Base-by-base conservation (phyloP, 2,329 filamentous ascomycete species). In the Fusarium pseudograminearum region DNA sequence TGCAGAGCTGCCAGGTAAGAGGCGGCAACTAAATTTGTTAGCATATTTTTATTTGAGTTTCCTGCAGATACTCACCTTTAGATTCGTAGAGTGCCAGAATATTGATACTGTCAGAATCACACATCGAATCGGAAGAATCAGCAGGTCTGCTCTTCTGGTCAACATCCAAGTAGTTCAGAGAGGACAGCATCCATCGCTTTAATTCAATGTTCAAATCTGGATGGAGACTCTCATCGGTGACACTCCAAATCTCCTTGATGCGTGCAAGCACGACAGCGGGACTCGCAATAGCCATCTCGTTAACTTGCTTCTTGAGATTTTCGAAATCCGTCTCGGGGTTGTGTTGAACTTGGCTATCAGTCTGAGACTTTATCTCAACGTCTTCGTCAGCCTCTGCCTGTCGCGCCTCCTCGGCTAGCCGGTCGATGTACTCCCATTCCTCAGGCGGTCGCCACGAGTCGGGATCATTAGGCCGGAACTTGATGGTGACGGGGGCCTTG, bases 131-230 rank as follows among this genome's bases (percentile, higher is more conserved):
- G 59, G 10, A 40, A 16, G 15, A 22, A 15, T 47, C 38, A 22
- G 24, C 74, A 66, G 12, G 73, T 47, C 15, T 75, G 60, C 11
- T 16, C 18, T 48, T 57, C 4, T 62, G 57, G 2, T 75, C 69
- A 33, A 82, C 81, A 38, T 81, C 83, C 72, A 83, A 80, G 67
- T 80, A 81, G 65, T 84, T 82, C 54, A 91, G 78, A 2, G 83
- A 83, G 30, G 85, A 88, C 34, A 90, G 80, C 80, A 93, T 85
- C 88, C 88, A 90, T 26, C 67, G 66, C 71, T 88, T 87, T 73
- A 87, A 86, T 65, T 87, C 84, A 48, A 87, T 79, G 60, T 86
- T 85, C 6, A 86, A 72, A 52, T 71, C 65, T 3, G 44, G 31
- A 3, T 66, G 57, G 3, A 65, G 52, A 4, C 57, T 68, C 18